Percentiles rank a stretch among this genome's conserved stretches.
These are phyloP conservation scores for Monosporascus sp. DNA, from an alignment of 2,329 filamentous ascomycete genomes.

Conservation along the genomic window DNA sequence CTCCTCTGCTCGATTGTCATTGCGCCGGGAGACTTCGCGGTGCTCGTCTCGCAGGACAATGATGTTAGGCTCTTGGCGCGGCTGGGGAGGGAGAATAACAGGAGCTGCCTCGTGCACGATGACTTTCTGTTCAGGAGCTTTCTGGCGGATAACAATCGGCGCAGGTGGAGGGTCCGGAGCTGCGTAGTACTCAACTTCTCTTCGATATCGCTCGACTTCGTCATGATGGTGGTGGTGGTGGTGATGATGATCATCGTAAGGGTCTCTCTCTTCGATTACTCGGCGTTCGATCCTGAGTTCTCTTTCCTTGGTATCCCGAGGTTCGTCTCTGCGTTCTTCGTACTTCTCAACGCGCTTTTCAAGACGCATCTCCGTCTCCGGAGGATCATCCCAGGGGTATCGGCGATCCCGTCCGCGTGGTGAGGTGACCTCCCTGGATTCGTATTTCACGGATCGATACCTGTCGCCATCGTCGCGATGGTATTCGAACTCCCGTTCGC, in stretches of 20 bases:
- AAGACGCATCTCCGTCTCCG: slow-evolving; percentile 37
- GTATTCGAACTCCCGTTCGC: slow-evolving; percentile 20
- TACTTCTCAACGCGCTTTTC: slow-evolving; percentile 40
- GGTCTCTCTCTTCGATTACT: slow-evolving; percentile 20
- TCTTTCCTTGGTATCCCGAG: slow-evolving; percentile 22
- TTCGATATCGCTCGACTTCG: slow-evolving; percentile 54
- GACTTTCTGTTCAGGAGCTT: slow-evolving; percentile 53
- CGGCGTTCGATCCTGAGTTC: slow-evolving; percentile 27
- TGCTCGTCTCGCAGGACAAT: slow-evolving; percentile 39
- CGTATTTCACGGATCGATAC: slow-evolving; percentile 16
- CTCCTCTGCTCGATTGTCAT: slow-evolving; percentile 35
- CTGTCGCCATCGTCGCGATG: slow-evolving; percentile 31
- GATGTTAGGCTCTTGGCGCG: slow-evolving; percentile 37
- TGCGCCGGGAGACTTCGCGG: slow-evolving; percentile 29
- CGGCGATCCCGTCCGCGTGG: slow-evolving; percentile 35
- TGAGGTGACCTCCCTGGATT: slow-evolving; percentile 27
- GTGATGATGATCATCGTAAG: slow-evolving; percentile 14
- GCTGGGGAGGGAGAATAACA: slow-evolving; percentile 37
- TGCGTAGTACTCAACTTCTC: slow-evolving; percentile 59
- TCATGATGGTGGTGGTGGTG: slow-evolving; percentile 40
- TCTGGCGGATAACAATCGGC: slow-evolving; percentile 53
- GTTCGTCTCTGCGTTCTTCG: slow-evolving; percentile 18
- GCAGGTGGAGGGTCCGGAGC: slow-evolving; percentile 42
- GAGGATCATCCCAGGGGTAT: slow-evolving; percentile 27
- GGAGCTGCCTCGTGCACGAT: slow-evolving; percentile 56